Evolutionary conservation across 1,139 yeast species (phyloP).

Genomic region (Yamadazyma mexicana): DNA sequence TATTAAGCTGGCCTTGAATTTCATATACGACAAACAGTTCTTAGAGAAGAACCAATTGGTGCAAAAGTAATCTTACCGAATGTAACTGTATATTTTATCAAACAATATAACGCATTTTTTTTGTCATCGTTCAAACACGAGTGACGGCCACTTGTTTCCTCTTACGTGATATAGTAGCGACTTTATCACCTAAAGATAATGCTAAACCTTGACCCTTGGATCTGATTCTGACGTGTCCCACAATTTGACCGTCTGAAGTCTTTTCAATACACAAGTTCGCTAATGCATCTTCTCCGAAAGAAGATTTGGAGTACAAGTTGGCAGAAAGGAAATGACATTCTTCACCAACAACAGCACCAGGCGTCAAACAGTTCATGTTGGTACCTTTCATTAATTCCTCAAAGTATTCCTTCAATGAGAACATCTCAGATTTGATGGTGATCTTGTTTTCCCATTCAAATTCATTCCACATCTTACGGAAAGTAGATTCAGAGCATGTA

Average conservation of each 20-base stretch:
- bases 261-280: slow-evolving; percentile 94
- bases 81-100: slow-evolving; percentile 2
- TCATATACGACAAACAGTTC: slow-evolving; percentile 15
- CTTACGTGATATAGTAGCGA: slow-evolving; percentile 74
- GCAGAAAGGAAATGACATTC: slow-evolving; percentile 94
- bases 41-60: slow-evolving; percentile 6
- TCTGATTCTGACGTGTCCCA: slow-evolving; percentile 95
- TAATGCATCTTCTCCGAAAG: slow-evolving; percentile 97
- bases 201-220: slow-evolving; percentile 98
- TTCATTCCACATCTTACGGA: slow-evolving; percentile 98
- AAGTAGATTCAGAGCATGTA: slow-evolving; percentile 79
- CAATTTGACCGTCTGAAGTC: slow-evolving; percentile 73
- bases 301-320: slow-evolving; percentile 86
- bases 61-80: background rate
- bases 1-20: slow-evolving; percentile 15
- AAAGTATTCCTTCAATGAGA: slow-evolving; percentile 75
- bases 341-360: slow-evolving; percentile 82
- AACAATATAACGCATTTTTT: background rate
- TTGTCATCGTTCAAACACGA: slow-evolving; percentile 25
- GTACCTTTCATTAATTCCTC: slow-evolving; percentile 79
- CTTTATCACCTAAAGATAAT: slow-evolving; percentile 89
- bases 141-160: slow-evolving; percentile 27
- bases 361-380: slow-evolving; percentile 91
- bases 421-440: slow-evolving; percentile 72
- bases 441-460: slow-evolving; percentile 99